Percentiles rank a stretch among this genome's conserved stretches.
phyloP scores from a whole-genome alignment of 2,329 filamentous ascomycete genomes.

The Alternaria brassicicola region DNA sequence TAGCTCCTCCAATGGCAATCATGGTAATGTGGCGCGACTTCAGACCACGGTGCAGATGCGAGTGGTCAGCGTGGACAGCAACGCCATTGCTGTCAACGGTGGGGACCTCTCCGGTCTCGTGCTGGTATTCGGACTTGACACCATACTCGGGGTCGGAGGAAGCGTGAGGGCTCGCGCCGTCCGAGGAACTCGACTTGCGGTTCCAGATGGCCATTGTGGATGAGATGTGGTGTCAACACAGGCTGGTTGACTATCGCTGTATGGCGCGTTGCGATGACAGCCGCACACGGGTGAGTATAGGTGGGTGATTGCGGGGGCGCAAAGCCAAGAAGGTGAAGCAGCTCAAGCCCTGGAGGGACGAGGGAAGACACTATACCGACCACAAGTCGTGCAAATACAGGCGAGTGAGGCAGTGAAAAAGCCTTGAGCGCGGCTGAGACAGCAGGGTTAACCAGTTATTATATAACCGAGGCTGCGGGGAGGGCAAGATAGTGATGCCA shows the following conservation, averaged over 20 bases:
- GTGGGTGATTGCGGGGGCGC: conserved; percentile 10
- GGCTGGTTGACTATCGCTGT: conserved; percentile 6
- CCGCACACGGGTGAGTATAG: conserved; percentile 13
- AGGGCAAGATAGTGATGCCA: conserved; percentile 11
- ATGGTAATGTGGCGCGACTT: conserved; percentile 63
- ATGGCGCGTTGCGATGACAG: conserved; percentile 4
- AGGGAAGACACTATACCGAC: neutral
- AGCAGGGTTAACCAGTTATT: conserved; percentile 26
- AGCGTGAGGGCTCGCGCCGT: conserved; percentile 31
- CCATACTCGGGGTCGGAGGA: conserved; percentile 32
- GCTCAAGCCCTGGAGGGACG: neutral
- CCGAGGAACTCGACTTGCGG: conserved; percentile 36
- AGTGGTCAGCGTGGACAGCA: conserved; percentile 34
- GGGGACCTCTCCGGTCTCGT: conserved; percentile 22
- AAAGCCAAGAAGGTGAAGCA: conserved; percentile 11
- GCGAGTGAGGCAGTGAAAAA: conserved; percentile 24
- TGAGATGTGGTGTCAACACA: neutral
- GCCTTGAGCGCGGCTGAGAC: conserved; percentile 19
- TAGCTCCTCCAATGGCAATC: conserved; percentile 76
- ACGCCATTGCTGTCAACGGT: conserved; percentile 32
- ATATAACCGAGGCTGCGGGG: conserved; percentile 25
- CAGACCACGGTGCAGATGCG: conserved; percentile 58
- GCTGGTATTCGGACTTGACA: conserved; percentile 16
- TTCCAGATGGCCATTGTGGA: conserved; percentile 38
- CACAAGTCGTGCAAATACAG: conserved; percentile 20